phyloP scores from a whole-genome alignment of 2,329 filamentous ascomycete genomes.

The Penicillium expansum region DNA sequence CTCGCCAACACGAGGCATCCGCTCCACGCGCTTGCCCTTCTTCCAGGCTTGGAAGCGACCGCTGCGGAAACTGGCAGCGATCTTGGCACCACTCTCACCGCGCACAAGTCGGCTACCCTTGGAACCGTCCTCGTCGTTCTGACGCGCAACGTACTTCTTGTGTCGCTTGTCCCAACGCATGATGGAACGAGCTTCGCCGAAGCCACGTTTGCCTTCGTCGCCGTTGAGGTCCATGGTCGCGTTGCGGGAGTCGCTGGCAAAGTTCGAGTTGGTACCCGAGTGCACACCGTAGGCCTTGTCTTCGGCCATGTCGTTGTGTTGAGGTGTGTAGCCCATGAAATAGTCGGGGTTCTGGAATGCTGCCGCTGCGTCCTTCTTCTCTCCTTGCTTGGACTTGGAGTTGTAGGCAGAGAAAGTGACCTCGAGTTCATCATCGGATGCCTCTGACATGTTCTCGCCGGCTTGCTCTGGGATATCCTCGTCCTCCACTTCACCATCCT shows the following conservation, averaged over 20 bases:
- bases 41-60: conserved; percentile 93
- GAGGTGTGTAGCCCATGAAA: conserved; percentile 95
- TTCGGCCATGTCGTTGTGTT: conserved; percentile 75
- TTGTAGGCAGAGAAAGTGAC: conserved; percentile 65
- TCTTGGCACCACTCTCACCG: conserved; percentile 92
- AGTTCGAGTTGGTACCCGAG: conserved; percentile 72
- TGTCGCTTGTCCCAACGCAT: conserved; percentile 97
- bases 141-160: conserved; percentile 88
- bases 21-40: conserved; percentile 75
- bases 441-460: conserved; percentile 56
- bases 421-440: conserved; percentile 63
- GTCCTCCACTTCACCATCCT: conserved; percentile 36
- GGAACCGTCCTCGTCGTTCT: conserved; percentile 93
- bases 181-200: conserved; percentile 70
- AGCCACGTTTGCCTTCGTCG: conserved; percentile 75
- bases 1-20: conserved; percentile 80
- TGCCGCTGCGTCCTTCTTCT: conserved; percentile 52
- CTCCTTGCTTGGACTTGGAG: conserved; percentile 42
- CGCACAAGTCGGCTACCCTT: conserved; percentile 72
- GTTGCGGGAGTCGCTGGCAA: conserved; percentile 80
- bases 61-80: conserved; percentile 87
- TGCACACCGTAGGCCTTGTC: conserved; percentile 93
- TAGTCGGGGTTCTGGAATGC: conserved; percentile 81
- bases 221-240: conserved; percentile 90
- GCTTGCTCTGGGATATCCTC: conserved; percentile 37